A percentile compares a stretch with the other conserved stretches of the same genome.
Conservation (phyloP, 2,329 filamentous ascomycete species). For the Neopestalotiopsis clavispora region DNA sequence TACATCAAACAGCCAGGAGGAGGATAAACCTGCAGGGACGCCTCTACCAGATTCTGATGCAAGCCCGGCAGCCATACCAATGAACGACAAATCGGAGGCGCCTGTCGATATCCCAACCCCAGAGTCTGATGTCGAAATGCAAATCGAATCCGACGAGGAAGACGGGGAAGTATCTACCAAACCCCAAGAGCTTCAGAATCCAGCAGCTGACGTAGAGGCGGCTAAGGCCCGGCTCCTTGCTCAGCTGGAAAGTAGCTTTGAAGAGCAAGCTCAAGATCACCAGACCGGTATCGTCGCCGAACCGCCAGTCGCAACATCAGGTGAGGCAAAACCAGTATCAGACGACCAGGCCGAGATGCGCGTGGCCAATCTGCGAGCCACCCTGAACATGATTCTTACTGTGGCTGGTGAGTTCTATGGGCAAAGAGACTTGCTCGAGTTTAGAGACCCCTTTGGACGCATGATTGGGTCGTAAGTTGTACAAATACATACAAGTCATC, state of each 20-base stretch:
- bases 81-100: slow-evolving; percentile 24
- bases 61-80: neutral
- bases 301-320: neutral
- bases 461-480: slow-evolving; percentile 33
- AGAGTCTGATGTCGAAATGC: slow-evolving; percentile 36
- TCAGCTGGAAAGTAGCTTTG: slow-evolving; percentile 40
- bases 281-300: slow-evolving; percentile 6
- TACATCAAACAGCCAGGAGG: neutral
- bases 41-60: neutral
- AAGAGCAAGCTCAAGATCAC: slow-evolving; percentile 20
- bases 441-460: slow-evolving; percentile 65
- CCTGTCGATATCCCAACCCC: slow-evolving; percentile 22
- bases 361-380: slow-evolving; percentile 64
- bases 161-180: slow-evolving; percentile 44
- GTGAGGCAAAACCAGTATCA: slow-evolving; percentile 28
- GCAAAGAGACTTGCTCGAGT: slow-evolving; percentile 82
- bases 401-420: slow-evolving; percentile 88
- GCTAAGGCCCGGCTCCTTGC: slow-evolving; percentile 55
- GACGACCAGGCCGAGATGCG: slow-evolving; percentile 35
- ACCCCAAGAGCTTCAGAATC: slow-evolving; percentile 27
- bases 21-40: neutral
- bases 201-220: slow-evolving; percentile 47
- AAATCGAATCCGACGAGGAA: slow-evolving; percentile 37
- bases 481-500: neutral
- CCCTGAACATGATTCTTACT: slow-evolving; percentile 90